Evolutionary conservation across 306 rosid genomes (phyloP).

Genomic region (Castanospermum australe): DNA sequence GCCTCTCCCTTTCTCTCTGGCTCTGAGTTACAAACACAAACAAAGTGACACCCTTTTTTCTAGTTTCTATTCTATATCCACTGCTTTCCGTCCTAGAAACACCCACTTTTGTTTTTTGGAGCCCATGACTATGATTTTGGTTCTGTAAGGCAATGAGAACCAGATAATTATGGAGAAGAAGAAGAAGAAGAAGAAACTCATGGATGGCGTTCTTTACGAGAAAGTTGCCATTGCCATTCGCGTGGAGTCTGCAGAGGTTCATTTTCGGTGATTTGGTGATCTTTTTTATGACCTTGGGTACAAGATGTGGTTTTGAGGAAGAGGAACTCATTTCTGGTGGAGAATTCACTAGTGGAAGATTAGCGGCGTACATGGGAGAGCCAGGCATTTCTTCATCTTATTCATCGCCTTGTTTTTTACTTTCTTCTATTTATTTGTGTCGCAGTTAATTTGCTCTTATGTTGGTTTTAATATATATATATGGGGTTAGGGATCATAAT

Average conservation of each 20-base stretch:
- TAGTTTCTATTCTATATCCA: too few relatives aligned
- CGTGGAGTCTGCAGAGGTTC: conserved; percentile 17
- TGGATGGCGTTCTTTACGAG: conserved; percentile 1
- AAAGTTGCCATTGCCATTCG: conserved; percentile 3
- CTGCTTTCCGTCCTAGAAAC: neutral
- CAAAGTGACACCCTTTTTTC: conserved; percentile 2
- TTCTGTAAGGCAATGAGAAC: conserved; percentile 7
- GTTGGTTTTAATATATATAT: neutral
- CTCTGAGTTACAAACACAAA: neutral
- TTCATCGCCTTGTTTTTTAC: conserved; percentile 11
- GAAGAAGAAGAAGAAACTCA: conserved; percentile 3
- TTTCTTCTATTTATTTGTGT: neutral
- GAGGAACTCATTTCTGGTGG: conserved; percentile 33
- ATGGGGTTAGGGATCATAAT: conserved; percentile 25
- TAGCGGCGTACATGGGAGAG: conserved; percentile 92
- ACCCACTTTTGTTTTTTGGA: neutral
- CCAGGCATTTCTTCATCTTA: conserved; percentile 80
- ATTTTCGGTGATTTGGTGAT: conserved; percentile 32
- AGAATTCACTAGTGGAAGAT: conserved; percentile 44
- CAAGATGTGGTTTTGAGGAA: conserved; percentile 18
- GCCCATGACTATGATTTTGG: neutral
- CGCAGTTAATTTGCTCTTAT: neutral
- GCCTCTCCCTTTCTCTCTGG: neutral
- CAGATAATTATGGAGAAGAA: conserved; percentile 37
- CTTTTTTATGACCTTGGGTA: conserved; percentile 19